Evolutionary conservation across 179 eudicot genomes (phyloP), one percentile per base, ranked within the genome.

Genomic region (Spinacia oleracea): DNA sequence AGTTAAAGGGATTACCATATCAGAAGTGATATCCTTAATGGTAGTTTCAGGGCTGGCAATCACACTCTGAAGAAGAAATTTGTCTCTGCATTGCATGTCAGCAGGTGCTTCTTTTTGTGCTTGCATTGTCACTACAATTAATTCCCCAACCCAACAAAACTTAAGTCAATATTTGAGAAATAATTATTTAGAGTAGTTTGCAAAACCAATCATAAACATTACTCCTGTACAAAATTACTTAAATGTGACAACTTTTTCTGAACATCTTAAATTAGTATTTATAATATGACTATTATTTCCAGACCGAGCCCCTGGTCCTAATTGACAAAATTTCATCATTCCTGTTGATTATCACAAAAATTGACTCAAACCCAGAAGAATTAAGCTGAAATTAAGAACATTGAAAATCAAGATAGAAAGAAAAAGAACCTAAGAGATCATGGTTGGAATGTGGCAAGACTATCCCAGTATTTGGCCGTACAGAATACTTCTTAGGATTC

Each of bases 21-120:
- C 87, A 21, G 83, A 74, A 70, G 78, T 87, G 58, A 85, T 71
- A 72, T 85, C 90, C 60, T 86, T 86, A 53, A 84, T 18, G 11
- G 84, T 78, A 14, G 80, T 76, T 64, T 80, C 89, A 77, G 87
- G 78, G n/a, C 68, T 79, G 18, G 90, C 84, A 72, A 89, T 82
- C 66, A 81, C 90, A 83, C 89, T 87, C 73, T 89, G 89, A 45
- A 90, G 74, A 29, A 87, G 84, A 85, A 90, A 89, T 81, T 85
- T 85, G 62, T 90, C 92, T 81, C 80, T 85, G 85, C 94, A 85
- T 78, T 87, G 86, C 88, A 90, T 68, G 69, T 82, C 85, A 18
- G 78, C 77, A 68, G 90, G 88, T 59, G 85, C 86, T 86, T 89
- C 90, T 70, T 72, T 84, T 69, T 79, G 90, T 46, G 87, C 89